Base-by-base conservation (phyloP, 495 filamentous ascomycete species). In the Pseudevernia furfuracea region DNA sequence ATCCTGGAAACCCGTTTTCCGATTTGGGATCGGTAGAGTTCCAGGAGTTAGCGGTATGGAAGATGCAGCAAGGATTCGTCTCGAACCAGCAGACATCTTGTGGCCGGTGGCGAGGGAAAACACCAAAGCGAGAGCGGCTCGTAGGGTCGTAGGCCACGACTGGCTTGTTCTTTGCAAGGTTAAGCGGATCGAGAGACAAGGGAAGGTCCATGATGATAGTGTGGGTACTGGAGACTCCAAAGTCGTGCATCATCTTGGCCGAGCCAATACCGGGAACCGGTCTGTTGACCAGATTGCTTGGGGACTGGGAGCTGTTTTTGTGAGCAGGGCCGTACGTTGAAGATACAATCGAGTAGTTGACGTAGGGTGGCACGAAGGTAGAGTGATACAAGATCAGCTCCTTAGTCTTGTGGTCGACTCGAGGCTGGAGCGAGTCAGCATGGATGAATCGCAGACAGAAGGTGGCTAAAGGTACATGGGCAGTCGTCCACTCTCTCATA, bases 171-270 rank as follows among this genome's bases (percentile, higher is more conserved):
- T 74, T 78, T 1, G 77, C 48, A 19, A 85, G 74, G 58, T 85
- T 86, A 55, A 82, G 68, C 0, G 85, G 84, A 68, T 86, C 77
- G n/a, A 88, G 74, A 10, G 82, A 80, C 11, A 89, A 68, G 1
- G 86, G 86, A 23, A 87, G 78, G 68, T 89, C 84, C 74, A 89
- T 76, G 49, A 89, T 87, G 36, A 88, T 73, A 0, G 85, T 87
- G 70, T 88, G 77, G 25, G 66, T 67, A 21, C 67, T 72, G 0
- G 84, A 85, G 5, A 87, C 86, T 8, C 85, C 85, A 68, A 87
- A 88, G 66, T 88, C 85, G 67, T 88, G 86, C 85, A 89, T 88
- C 80, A 88, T 81, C 70, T 85, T 88, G 4, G 84, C 78, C 14
- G 78, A 80, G n/a, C 73, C 67, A 19, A 88, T 72, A 2, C 86